Base-by-base conservation (phyloP, 805 yeast genomes). In the Saccharomycopsis sp. region DNA sequence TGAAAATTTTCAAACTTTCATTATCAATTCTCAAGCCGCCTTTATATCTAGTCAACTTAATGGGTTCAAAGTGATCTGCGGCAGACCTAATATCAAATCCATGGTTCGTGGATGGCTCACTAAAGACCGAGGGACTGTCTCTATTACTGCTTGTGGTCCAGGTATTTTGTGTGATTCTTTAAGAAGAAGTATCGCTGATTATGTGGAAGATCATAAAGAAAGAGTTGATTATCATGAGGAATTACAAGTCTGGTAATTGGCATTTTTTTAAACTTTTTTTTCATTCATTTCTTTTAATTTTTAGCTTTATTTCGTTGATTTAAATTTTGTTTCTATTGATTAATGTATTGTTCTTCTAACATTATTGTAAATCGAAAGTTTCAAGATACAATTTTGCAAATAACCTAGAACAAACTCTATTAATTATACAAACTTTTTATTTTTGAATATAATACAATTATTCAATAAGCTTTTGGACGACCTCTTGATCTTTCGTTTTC, bases 171-270 rank as follows among this genome's bases (percentile, higher is more conserved):
- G 67, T 48, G 87, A 78, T 51, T 66, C 60, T 2, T 49, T 76
- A 17, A 66, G 89, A 52, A 53, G 60, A 30, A 54, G 67, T 3
- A 69, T 76, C 3, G 62, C 69, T 0, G 48, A 61, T 31, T 54
- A 68, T 41, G 54, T 75, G 38, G 58, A 63, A 26, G 46, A 57
- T 21, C 58, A 60, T 39, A 55, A 65, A 13, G 62, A 67, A 36
- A 66, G 82, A 33, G 70, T 82, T 15, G 88, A 79, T 46, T 76
- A 76, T 51, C 77, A 66, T 52, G 94, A 85, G 54, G 88, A 81
- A 52, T 67, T 79, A 36, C 86, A 80, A 59, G 65, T 70, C 12
- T 83, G 94, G 94, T 76, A 53, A 46, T 8, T 23, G 10, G 26
- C 26, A 23, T 23, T 8, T 10, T 28, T 28, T n/a, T n/a, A n/a